phyloP scores from a whole-genome alignment of 495 filamentous ascomycete genomes.

The Beverwykella pulmonaria region DNA sequence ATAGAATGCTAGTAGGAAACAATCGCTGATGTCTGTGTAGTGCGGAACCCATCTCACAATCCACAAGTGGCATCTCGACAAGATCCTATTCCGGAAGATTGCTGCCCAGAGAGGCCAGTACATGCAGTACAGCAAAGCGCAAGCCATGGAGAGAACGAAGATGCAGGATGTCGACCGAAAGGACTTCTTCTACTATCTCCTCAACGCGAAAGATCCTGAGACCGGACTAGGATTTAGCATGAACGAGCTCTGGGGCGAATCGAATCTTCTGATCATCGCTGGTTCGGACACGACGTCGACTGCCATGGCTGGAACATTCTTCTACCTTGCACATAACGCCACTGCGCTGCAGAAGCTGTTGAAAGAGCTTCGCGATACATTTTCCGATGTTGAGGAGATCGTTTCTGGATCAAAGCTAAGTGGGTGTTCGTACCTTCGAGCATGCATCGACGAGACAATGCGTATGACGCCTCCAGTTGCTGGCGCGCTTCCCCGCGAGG shows the following conservation, averaged over 20 bases:
- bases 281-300: constrained; percentile 41
- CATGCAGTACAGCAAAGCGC: constrained; percentile 61
- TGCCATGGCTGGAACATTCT: constrained; percentile 61
- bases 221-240: constrained; percentile 43
- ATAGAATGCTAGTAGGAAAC: background rate
- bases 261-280: constrained; percentile 46
- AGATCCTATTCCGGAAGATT: constrained; percentile 61
- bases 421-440: constrained; percentile 59
- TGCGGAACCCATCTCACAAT: constrained; percentile 63
- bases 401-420: constrained; percentile 54
- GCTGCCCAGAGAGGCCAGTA: constrained; percentile 62
- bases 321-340: constrained; percentile 63
- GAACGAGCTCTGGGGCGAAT: constrained; percentile 46
- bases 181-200: constrained; percentile 47
- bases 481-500: constrained; percentile 61
- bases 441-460: constrained; percentile 67
- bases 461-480: constrained; percentile 68
- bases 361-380: constrained; percentile 57
- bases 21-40: constrained; percentile 38
- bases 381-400: constrained; percentile 56
- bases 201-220: constrained; percentile 45
- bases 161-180: constrained; percentile 37
- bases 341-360: constrained; percentile 49
- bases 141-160: constrained; percentile 59
- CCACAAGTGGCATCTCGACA: constrained; percentile 57